These are phyloP conservation scores for Monilinia polystroma DNA, from an alignment of 2,329 filamentous ascomycete species.

Conservation along the genomic window DNA sequence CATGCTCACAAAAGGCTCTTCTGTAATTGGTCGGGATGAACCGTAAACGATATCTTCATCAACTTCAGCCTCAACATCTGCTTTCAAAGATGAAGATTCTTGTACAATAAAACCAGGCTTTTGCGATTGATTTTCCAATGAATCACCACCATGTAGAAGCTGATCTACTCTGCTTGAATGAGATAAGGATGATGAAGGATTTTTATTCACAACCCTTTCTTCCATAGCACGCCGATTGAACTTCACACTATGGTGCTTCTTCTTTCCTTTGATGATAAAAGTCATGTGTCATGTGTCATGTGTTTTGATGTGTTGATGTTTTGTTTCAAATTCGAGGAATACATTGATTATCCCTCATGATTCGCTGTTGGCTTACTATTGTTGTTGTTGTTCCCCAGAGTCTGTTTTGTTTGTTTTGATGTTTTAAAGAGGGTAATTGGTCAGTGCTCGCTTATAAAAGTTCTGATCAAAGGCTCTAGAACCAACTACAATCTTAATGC, in stretches of 20 bases:
- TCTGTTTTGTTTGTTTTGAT: not conserved
- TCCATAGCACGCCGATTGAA: constrained; percentile 36
- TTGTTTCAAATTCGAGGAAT: constrained; percentile 15
- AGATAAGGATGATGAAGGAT: constrained; percentile 8
- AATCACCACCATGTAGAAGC: constrained; percentile 24
- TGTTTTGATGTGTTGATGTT: not conserved
- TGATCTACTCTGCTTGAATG: constrained; percentile 27
- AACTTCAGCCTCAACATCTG: constrained; percentile 25
- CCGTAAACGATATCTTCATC: constrained; percentile 16
- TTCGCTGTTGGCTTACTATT: constrained; percentile 17
- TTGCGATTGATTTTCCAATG: constrained; percentile 23
- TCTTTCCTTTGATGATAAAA: constrained; percentile 38
- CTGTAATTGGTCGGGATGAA: constrained; percentile 27
- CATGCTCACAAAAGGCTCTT: constrained; percentile 27
- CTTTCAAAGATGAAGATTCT: constrained; percentile 22
- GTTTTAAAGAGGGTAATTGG: not conserved
- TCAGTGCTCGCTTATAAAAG: constrained; percentile 22
- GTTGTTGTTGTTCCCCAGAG: constrained; percentile 6
- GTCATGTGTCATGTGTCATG: constrained; percentile 31
- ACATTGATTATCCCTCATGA: constrained; percentile 11
- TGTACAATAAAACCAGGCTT: constrained; percentile 29
- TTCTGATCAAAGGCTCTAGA: not conserved
- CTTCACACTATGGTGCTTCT: constrained; percentile 35
- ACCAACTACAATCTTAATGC: too few species aligned
- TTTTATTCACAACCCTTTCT: constrained; percentile 11